phyloP scores from a whole-genome alignment of 75 land plant species.

The Picea glauca region DNA sequence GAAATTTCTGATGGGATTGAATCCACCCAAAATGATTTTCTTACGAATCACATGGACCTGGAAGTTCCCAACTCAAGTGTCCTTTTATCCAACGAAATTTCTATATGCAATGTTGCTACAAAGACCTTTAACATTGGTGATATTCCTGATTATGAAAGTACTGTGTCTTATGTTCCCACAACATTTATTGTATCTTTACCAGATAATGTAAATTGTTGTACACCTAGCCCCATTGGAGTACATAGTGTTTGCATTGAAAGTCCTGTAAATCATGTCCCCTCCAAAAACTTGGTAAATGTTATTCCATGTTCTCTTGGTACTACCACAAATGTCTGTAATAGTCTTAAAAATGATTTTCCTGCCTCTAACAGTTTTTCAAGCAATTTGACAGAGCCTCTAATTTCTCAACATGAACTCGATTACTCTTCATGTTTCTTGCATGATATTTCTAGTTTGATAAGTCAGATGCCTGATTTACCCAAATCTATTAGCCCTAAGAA shows the following conservation, averaged over 20 bases:
- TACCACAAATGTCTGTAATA: background rate
- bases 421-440: background rate
- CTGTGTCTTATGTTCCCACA: background rate
- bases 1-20: background rate
- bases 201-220: background rate
- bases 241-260: background rate
- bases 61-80: background rate
- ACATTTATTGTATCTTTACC: background rate
- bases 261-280: background rate
- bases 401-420: background rate
- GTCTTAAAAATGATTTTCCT: background rate
- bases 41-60: background rate
- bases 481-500: background rate
- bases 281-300: background rate
- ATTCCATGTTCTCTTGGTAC: background rate
- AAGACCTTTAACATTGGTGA: background rate
- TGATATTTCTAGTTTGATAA: background rate
- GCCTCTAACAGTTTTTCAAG: background rate
- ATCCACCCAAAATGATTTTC: background rate
- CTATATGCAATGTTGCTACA: background rate
- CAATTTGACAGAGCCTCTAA: background rate
- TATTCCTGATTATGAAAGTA: background rate
- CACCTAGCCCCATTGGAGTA: background rate
- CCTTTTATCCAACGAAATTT: background rate
- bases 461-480: background rate